Evolutionary conservation across 2,329 filamentous ascomycete species (phyloP).

Genomic region (Aspergillus fumigatiaffinis): DNA sequence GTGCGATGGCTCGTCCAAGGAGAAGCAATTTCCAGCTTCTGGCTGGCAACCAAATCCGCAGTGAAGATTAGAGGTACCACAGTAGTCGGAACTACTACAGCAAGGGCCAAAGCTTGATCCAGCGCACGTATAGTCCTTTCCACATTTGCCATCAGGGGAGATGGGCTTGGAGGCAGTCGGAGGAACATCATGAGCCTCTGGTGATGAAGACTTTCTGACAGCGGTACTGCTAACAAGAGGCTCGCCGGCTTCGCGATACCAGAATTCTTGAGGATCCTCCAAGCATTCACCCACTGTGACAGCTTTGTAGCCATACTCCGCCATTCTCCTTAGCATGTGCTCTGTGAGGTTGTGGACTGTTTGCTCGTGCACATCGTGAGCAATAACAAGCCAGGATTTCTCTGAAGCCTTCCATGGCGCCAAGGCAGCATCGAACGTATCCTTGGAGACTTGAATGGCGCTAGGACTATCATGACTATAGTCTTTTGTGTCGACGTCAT

Average conservation of each 20-base stretch:
- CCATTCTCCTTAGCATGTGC: conserved; percentile 35
- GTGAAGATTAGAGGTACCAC: conserved; percentile 28
- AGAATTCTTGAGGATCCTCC: conserved; percentile 34
- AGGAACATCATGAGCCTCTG: conserved; percentile 1
- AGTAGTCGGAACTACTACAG: conserved; percentile 26
- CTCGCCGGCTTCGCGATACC: conserved; percentile 40
- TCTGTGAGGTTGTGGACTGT: conserved; percentile 41
- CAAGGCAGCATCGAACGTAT: conserved; percentile 36
- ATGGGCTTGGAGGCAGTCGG: conserved; percentile 12
- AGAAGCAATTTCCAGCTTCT: conserved; percentile 26
- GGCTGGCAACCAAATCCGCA: conserved; percentile 31
- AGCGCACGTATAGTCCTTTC: conserved; percentile 30
- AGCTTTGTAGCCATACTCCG: conserved; percentile 30
- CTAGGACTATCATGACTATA: conserved; percentile 39
- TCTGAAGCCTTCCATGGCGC: conserved; percentile 20
- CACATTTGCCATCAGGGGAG: conserved; percentile 34
- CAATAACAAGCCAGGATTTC: conserved; percentile 39
- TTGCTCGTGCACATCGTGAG: conserved; percentile 42
- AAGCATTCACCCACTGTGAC: conserved; percentile 45
- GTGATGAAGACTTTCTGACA: conserved; percentile 5
- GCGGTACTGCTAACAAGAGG: conserved; percentile 11
- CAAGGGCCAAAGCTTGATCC: conserved; percentile 33
- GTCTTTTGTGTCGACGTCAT: conserved; percentile 47
- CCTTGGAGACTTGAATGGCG: conserved; percentile 38
- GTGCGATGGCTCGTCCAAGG: neutral